Conservation (phyloP, 768 basidiomycete species). For the Lactarius psammicola region DNA sequence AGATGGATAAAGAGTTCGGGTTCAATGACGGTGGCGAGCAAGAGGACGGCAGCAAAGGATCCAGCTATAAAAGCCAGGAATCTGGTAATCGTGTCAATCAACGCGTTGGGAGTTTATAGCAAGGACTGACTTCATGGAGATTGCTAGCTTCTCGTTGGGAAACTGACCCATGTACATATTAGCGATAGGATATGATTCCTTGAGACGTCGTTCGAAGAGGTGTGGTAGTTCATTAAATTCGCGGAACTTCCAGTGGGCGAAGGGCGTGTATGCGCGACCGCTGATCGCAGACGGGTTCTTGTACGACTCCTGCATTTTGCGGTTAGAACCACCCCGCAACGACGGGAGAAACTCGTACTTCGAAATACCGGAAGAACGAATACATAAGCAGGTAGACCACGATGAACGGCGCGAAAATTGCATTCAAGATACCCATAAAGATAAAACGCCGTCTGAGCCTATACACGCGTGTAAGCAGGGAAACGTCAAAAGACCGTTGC, state of each 20-base stretch:
- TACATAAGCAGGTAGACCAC: constrained; percentile 96
- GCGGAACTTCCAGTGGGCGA: constrained; percentile 97
- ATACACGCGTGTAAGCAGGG: constrained; percentile 15
- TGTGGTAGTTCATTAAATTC: constrained; percentile 99
- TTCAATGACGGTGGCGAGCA: constrained; percentile 88
- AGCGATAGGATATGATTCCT: constrained; percentile 85
- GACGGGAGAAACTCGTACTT: constrained; percentile 52
- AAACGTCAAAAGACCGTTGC: neutral
- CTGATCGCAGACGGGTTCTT: constrained; percentile 97
- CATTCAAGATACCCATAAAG: constrained; percentile 96
- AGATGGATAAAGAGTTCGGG: constrained; percentile 92
- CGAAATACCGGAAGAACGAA: constrained; percentile 99
- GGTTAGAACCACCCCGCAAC: neutral
- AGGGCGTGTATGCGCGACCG: constrained; percentile 88
- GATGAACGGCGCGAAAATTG: constrained; percentile 94
- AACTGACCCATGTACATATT: constrained; percentile 98
- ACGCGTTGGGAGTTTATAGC: neutral
- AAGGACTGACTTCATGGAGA: constrained; percentile 77
- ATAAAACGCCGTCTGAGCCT: constrained; percentile 85
- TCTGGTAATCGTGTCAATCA: constrained; percentile 41
- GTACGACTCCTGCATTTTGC: constrained; percentile 82
- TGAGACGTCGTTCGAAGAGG: constrained; percentile 80
- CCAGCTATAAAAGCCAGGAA: constrained; percentile 96
- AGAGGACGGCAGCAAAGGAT: constrained; percentile 93
- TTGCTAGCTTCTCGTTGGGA: constrained; percentile 88